Evolutionary conservation across 768 basidiomycete species (phyloP).

Genomic region (Leccinum boreale): DNA sequence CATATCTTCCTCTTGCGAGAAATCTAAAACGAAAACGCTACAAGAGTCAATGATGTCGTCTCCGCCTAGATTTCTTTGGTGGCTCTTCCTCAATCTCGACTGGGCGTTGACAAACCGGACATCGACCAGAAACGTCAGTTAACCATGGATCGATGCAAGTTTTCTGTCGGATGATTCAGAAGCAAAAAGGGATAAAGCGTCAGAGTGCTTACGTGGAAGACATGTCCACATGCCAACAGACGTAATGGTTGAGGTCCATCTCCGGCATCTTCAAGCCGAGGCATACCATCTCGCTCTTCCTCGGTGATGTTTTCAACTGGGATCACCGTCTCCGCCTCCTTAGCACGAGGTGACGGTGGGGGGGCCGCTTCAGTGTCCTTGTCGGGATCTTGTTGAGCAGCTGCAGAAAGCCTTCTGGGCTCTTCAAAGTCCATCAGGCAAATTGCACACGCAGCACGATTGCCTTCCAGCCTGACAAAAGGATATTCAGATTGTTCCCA

Average conservation of each 20-base stretch:
- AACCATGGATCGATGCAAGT: conserved; percentile 91
- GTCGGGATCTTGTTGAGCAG: conserved; percentile 30
- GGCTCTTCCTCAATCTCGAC: conserved; percentile 50
- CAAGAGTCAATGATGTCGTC: conserved; percentile 19
- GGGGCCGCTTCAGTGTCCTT: conserved; percentile 9
- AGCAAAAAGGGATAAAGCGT: background rate
- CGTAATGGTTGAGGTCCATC: conserved; percentile 75
- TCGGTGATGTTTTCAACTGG: conserved; percentile 37
- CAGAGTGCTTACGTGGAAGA: conserved; percentile 71
- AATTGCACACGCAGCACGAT: conserved; percentile 81
- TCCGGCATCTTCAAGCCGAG: conserved; percentile 68
- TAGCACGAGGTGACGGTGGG: conserved; percentile 11
- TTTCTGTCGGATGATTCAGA: conserved; percentile 47
- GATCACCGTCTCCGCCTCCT: conserved; percentile 27
- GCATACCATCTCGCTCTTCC: conserved; percentile 38
- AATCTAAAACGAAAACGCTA: conserved; percentile 5
- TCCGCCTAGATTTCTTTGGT: conserved; percentile 32
- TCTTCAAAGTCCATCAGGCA: conserved; percentile 85
- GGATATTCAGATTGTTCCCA: conserved; percentile 79
- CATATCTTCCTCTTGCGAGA: conserved; percentile 16
- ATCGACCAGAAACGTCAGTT: conserved; percentile 78
- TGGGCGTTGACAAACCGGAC: conserved; percentile 80
- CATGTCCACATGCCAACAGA: conserved; percentile 77
- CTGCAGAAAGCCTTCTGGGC: conserved; percentile 42
- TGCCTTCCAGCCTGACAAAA: conserved; percentile 77